These are phyloP conservation scores for Phialophora tarda DNA, from an alignment of 2,329 filamentous ascomycete species.

Conservation along the genomic window DNA sequence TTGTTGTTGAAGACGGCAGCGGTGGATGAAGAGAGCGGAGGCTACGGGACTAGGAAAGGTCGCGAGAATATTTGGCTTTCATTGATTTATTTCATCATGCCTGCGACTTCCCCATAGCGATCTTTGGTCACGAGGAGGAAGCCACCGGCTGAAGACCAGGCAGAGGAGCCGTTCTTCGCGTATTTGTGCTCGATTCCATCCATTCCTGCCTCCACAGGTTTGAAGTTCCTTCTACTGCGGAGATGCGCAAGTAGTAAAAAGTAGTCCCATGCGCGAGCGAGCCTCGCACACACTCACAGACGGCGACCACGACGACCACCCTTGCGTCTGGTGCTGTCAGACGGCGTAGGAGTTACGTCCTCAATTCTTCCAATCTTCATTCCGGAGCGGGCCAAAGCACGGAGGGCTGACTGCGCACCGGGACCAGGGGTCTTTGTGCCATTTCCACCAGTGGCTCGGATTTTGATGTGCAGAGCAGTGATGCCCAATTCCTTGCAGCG, in stretches of 20 bases:
- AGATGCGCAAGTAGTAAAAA: not conserved
- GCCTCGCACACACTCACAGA: conserved; percentile 71
- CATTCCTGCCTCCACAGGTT: not conserved
- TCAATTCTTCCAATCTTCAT: conserved; percentile 99
- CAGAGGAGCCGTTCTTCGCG: conserved; percentile 59
- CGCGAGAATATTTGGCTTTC: conserved; percentile 6
- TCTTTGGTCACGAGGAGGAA: conserved; percentile 17
- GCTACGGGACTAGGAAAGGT: conserved; percentile 9
- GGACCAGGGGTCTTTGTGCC: conserved; percentile 99
- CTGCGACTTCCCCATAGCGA: conserved; percentile 10
- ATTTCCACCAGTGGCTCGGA: conserved; percentile 99
- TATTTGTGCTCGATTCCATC: conserved; percentile 47
- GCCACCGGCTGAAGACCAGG: conserved; percentile 55
- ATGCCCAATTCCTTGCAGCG: conserved; percentile 87
- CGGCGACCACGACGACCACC: conserved; percentile 99
- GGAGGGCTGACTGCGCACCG: conserved; percentile 98
- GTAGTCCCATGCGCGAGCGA: conserved; percentile 10
- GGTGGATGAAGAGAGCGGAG: not conserved
- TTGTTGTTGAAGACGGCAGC: not conserved
- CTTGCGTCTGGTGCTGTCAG: conserved; percentile 99
- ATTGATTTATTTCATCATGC: conserved; percentile 23
- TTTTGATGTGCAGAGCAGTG: conserved; percentile 99
- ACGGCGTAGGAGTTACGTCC: conserved; percentile 98
- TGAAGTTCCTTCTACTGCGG: not conserved
- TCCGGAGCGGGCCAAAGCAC: conserved; percentile 96